phyloP scores from a whole-genome alignment of 257 asterid species.

The Leonotis leonurus region DNA sequence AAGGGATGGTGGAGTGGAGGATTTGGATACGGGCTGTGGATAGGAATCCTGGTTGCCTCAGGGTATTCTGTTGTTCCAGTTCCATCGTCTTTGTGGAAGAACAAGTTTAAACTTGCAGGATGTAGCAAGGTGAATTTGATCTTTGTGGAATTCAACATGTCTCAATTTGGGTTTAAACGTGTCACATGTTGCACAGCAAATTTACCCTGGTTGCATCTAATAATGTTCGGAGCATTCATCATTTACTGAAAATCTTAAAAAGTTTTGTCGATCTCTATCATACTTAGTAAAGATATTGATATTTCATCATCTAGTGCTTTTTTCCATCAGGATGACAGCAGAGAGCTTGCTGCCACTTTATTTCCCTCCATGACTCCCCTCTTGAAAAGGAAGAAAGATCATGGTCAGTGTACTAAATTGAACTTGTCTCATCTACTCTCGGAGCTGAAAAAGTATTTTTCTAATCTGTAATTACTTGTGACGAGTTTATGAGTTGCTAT shows the following conservation, averaged over 20 bases:
- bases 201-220: neutral
- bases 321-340: slow-evolving; percentile 59
- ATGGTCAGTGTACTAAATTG: slow-evolving; percentile 37
- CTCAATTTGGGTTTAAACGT: neutral
- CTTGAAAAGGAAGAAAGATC: slow-evolving; percentile 78
- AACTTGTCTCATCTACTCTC: neutral
- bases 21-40: slow-evolving; percentile 85
- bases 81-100: slow-evolving; percentile 69
- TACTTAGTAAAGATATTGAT: neutral
- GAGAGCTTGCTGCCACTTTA: slow-evolving; percentile 54
- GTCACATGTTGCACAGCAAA: slow-evolving; percentile 1
- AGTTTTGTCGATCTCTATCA: neutral
- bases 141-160: slow-evolving; percentile 5
- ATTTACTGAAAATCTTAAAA: neutral
- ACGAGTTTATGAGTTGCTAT: no score
- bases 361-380: slow-evolving; percentile 55
- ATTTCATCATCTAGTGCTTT: neutral
- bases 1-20: slow-evolving; percentile 98
- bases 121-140: slow-evolving; percentile 47
- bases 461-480: neutral
- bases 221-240: neutral
- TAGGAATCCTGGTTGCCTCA: slow-evolving; percentile 72
- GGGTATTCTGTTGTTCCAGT: slow-evolving; percentile 83
- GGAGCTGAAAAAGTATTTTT: neutral
- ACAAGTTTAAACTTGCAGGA: slow-evolving; percentile 54